Conservation (phyloP, 805 yeast genomes). For the Nakazawaea holstii region DNA sequence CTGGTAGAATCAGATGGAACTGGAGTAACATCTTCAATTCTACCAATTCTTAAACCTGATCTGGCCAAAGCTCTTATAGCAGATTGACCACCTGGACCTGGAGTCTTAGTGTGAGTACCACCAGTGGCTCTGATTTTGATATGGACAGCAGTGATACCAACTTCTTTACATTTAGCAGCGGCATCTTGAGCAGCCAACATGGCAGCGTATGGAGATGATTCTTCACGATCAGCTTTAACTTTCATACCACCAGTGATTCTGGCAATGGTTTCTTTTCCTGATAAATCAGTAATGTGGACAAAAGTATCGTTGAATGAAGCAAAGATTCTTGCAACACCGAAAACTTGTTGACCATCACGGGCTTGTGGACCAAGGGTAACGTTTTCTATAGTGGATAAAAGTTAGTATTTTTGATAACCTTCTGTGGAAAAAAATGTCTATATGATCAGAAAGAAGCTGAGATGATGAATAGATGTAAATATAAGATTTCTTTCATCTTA, state of each 20-base stretch:
- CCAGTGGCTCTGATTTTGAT: constrained; percentile 99
- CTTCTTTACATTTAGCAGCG: constrained; percentile 98
- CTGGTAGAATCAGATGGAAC: constrained; percentile 99
- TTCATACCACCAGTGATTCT: constrained; percentile 99
- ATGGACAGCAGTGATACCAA: constrained; percentile 99
- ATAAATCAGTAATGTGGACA: constrained; percentile 98
- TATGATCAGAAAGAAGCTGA: not conserved
- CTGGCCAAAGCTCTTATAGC: constrained; percentile 99
- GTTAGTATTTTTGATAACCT: constrained; percentile 9
- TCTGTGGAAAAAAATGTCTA: not conserved
- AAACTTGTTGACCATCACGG: constrained; percentile 97
- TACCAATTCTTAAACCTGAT: constrained; percentile 99
- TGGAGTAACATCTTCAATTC: constrained; percentile 99
- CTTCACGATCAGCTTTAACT: constrained; percentile 99
- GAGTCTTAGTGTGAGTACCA: constrained; percentile 99
- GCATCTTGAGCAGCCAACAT: constrained; percentile 99
- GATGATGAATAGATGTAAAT: not conserved
- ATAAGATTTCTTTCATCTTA: too few relatives aligned
- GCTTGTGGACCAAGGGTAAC: constrained; percentile 78
- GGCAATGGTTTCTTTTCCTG: constrained; percentile 99
- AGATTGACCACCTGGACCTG: constrained; percentile 99
- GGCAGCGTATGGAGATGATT: constrained; percentile 99
- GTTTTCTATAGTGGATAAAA: constrained; percentile 35
- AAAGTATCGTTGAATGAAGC: constrained; percentile 99
- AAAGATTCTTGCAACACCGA: constrained; percentile 99